Evolutionary conservation across 1,284 basidiomycete species (phyloP), one percentile per base, ranked within the genome.

Genomic region (Fistulinella cinereoalba): DNA sequence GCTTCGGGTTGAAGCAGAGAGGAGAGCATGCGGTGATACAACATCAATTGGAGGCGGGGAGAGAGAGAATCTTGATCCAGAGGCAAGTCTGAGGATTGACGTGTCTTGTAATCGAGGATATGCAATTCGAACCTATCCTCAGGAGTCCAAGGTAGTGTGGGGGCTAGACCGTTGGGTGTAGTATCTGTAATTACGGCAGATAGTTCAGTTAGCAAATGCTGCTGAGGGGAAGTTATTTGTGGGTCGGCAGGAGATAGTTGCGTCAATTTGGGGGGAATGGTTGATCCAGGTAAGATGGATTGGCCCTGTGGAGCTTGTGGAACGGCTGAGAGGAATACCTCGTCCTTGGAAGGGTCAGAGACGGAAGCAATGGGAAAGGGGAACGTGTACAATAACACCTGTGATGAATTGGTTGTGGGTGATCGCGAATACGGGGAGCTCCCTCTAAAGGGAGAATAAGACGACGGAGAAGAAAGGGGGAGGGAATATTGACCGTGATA

Each of bases 11-110:
- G 62, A 15, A 85, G 58, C 12, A 87, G 67, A 16, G 64, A 67
- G 32, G 76, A 75, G 12, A 93, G 70, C 37, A 94, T 76, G 41
- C 83, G 82, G 58, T 84, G 80, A 65, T 94, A 94, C 24, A 92
- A 64, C 88, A 92, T 92, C 5, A 93, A 75, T 62, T 94, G 91
- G 16, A 91, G 68, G n/a, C 79, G 78, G 0, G 89, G 80, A 1
- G 81, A 68, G 13, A 79, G 59, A 0, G 81, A 75, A 58, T 92
- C 88, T 36, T 76, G 75, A 15, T 81, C 72, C 9, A 70, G 62
- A 0, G 91, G 91, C 2, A 92, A 51, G 7, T 66, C 73, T 0
- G 70, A 58, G 0, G 62, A 64, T 6, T 69, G 71, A 16, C 91
- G 77, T 7, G 90, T 91, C 64, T 94, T 94, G 42, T 83, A 87